phyloP scores from a whole-genome alignment of 75 land plant genomes.

The Sequoiadendron giganteum region DNA sequence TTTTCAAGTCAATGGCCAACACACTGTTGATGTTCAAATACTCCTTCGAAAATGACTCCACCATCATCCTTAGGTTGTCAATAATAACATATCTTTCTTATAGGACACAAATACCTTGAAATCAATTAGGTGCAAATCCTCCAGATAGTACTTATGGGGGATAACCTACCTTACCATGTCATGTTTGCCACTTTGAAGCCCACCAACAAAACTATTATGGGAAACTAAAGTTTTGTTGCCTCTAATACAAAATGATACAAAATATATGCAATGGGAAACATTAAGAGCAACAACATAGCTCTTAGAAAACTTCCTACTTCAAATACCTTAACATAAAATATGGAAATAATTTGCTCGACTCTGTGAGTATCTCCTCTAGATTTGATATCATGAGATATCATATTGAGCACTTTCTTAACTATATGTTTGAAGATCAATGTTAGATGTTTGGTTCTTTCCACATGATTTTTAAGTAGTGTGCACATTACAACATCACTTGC shows the following conservation, averaged over 20 bases:
- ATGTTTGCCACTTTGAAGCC: background rate
- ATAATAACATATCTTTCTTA: conserved; percentile 29
- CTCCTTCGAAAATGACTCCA: conserved; percentile 56
- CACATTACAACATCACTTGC: too few relatives aligned
- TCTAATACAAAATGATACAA: background rate
- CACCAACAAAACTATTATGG: background rate
- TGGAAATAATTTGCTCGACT: conserved; percentile 33
- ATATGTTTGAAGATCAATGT: too few relatives aligned
- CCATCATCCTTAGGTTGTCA: conserved; percentile 54
- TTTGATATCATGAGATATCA: background rate
- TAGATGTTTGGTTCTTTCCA: too few relatives aligned
- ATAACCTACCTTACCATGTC: conserved; percentile 8
- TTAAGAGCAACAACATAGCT: too few relatives aligned
- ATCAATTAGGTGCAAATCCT: conserved; percentile 47
- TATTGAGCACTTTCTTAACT: too few relatives aligned
- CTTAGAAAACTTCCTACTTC: conserved; percentile 32
- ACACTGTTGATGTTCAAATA: conserved; percentile 40
- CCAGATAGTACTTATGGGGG: conserved; percentile 71
- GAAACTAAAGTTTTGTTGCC: too few relatives aligned
- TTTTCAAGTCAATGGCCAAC: conserved; percentile 49
- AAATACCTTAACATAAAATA: conserved; percentile 58
- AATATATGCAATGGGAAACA: background rate
- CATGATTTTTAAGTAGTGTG: too few relatives aligned
- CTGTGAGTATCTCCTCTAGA: conserved; percentile 28
- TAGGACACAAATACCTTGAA: conserved; percentile 28